Percentiles rank a stretch among this genome's conserved stretches.
These are phyloP conservation scores for Aegilops longissima DNA, from an alignment of 176 grass and related monocot species.

Conservation along the genomic window DNA sequence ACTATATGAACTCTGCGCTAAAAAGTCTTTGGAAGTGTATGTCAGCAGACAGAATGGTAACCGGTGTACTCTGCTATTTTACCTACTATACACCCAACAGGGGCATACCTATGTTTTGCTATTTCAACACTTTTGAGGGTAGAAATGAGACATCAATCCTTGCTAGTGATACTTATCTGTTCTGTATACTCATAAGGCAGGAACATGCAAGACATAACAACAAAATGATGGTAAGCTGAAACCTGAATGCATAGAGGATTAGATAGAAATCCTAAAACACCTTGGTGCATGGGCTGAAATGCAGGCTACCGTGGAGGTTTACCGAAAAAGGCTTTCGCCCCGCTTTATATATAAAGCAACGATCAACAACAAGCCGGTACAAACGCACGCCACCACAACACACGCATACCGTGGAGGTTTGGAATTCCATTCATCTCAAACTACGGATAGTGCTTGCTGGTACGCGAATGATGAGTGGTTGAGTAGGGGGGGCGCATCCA, in stretches of 20 bases:
- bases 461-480: background rate
- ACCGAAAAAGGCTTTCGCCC: too few relatives aligned
- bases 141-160: background rate
- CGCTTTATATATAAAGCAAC: too few relatives aligned
- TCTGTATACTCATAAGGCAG: background rate
- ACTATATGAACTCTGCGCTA: background rate
- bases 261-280: background rate
- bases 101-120: background rate
- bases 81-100: background rate
- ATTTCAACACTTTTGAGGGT: background rate
- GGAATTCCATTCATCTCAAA: background rate
- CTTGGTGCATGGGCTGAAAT: background rate
- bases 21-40: background rate
- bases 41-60: background rate
- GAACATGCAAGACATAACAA: too few relatives aligned
- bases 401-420: background rate
- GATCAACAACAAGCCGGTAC: too few relatives aligned
- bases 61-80: background rate
- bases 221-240: background rate
- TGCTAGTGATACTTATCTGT: background rate
- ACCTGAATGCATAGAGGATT: background rate
- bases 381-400: too few relatives aligned
- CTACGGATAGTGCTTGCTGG: background rate
- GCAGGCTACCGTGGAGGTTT: background rate
- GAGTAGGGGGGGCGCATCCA: background rate